phyloP scores from a whole-genome alignment of 2,329 filamentous ascomycete species.

The Cladorrhinum sp. region DNA sequence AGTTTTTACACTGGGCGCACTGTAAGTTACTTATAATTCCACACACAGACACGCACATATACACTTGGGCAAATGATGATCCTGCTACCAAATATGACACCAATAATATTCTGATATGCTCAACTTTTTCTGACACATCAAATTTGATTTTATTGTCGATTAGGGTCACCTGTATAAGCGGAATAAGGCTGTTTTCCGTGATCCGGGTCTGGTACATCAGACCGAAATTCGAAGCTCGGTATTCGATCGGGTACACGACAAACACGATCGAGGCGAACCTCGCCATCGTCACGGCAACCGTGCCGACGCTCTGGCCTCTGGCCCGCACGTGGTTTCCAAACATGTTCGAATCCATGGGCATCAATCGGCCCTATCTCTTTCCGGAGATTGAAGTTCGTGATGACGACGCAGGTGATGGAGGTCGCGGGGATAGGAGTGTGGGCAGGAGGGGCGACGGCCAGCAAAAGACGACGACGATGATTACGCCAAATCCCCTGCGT shows the following conservation, averaged over 20 bases:
- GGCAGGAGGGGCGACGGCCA: not conserved
- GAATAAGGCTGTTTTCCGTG: conserved; percentile 34
- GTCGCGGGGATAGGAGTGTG: too few species aligned
- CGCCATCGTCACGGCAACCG: conserved; percentile 37
- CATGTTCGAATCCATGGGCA: conserved; percentile 30
- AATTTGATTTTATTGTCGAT: conserved; percentile 32
- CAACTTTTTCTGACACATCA: not conserved
- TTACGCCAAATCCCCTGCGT: not conserved
- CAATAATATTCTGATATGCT: not conserved
- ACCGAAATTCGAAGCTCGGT: conserved; percentile 27
- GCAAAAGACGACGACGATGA: conserved; percentile 7
- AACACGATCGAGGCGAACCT: conserved; percentile 38
- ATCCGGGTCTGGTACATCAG: conserved; percentile 27
- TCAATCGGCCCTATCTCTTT: conserved; percentile 22
- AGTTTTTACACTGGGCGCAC: conserved; percentile 39
- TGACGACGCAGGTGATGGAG: too few species aligned
- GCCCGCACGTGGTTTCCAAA: conserved; percentile 35
- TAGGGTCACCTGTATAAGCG: conserved; percentile 24
- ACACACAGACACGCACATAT: not conserved
- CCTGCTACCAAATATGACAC: too few species aligned
- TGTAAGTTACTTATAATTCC: conserved; percentile 30
- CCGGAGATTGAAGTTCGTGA: conserved; percentile 23
- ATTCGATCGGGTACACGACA: conserved; percentile 33
- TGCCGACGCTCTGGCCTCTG: conserved; percentile 36
- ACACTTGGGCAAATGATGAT: not conserved